Conservation (phyloP, 1,284 basidiomycete genomes). For the Coniferiporia sulphurascens region DNA sequence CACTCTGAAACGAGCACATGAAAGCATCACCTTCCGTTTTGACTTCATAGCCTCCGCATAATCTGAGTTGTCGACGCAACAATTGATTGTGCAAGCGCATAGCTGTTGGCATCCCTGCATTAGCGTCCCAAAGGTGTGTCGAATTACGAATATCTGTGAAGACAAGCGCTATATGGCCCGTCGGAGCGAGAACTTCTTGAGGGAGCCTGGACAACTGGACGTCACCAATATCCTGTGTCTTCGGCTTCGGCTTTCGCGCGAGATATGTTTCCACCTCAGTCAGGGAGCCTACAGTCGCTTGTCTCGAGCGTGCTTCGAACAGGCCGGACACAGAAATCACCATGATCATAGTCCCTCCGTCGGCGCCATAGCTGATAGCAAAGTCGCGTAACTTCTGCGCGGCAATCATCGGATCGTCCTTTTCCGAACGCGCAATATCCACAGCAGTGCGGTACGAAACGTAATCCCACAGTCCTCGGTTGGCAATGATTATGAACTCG, state of each 20-base stretch:
- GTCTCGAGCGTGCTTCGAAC: constrained; percentile 52
- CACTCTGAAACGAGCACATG: constrained; percentile 95
- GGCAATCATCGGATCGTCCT: constrained; percentile 91
- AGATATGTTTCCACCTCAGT: constrained; percentile 38
- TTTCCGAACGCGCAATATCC: constrained; percentile 87
- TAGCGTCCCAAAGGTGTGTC: constrained; percentile 95
- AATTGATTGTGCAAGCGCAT: constrained; percentile 91
- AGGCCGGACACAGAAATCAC: constrained; percentile 84
- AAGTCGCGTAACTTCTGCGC: constrained; percentile 97
- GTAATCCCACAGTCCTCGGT: constrained; percentile 90
- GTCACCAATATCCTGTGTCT: constrained; percentile 48
- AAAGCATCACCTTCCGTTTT: constrained; percentile 99
- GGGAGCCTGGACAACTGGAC: constrained; percentile 58
- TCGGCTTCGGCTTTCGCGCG: constrained; percentile 27
- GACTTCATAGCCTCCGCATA: constrained; percentile 97
- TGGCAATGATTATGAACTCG: constrained; percentile 96
- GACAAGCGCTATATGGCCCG: constrained; percentile 87
- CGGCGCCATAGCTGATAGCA: constrained; percentile 94
- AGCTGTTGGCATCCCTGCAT: constrained; percentile 93
- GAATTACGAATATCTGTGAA: constrained; percentile 99
- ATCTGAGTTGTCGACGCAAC: constrained; percentile 81
- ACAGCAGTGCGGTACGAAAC: constrained; percentile 96
- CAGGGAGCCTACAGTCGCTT: constrained; percentile 40
- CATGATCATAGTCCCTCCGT: constrained; percentile 97
- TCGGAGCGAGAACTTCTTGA: constrained; percentile 83